A percentile compares a stretch with the other conserved stretches of the same genome.
Evolutionary conservation across 495 filamentous ascomycete genomes (phyloP).

Genomic region (Tuber magnatum): DNA sequence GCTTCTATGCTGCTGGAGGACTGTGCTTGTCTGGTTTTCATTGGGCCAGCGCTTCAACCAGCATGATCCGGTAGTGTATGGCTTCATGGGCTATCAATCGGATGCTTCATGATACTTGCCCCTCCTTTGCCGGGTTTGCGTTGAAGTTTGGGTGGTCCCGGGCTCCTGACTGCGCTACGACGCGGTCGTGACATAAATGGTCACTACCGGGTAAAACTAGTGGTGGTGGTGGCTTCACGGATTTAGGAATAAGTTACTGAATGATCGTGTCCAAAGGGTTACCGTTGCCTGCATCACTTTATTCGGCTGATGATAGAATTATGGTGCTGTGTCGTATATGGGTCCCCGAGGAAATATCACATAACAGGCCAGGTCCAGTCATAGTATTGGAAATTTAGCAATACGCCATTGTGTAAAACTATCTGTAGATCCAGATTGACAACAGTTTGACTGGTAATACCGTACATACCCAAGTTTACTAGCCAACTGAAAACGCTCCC

Average conservation of each 20-base stretch:
- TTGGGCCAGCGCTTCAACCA: neutral
- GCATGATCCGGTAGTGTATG: neutral
- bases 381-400: neutral
- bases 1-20: neutral
- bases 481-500: neutral
- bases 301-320: neutral
- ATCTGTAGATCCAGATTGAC: neutral
- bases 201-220: neutral
- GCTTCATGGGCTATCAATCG: constrained; percentile 2
- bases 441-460: neutral
- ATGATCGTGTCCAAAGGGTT: neutral
- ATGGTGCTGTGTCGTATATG: neutral
- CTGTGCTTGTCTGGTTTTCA: neutral
- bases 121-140: neutral
- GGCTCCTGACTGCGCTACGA: neutral
- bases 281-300: neutral
- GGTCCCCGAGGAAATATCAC: neutral
- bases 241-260: neutral
- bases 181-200: neutral
- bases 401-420: neutral
- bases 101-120: neutral
- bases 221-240: neutral
- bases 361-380: neutral
- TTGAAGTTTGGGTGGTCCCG: neutral
- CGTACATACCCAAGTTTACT: neutral